Evolutionary conservation across 495 filamentous ascomycete species (phyloP).

Genomic region (Letharia lupina): DNA sequence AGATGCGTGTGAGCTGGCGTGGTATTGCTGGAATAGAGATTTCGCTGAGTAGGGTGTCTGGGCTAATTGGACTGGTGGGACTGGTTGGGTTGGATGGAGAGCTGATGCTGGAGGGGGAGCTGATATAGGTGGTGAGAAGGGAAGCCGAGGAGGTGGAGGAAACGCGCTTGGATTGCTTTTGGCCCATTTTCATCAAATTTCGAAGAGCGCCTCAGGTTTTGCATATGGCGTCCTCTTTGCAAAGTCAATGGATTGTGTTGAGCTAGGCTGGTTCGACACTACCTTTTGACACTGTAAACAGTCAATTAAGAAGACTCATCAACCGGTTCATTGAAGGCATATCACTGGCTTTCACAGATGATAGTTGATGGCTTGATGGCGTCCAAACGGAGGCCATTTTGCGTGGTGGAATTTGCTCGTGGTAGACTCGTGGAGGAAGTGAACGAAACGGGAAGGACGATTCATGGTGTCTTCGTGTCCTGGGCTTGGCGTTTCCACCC

Average conservation of each 20-base stretch:
- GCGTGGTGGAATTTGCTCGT: not conserved
- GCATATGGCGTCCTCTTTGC: not conserved
- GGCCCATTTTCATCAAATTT: not conserved
- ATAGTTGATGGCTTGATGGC: not conserved
- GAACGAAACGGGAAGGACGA: not conserved
- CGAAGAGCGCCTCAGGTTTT: not conserved
- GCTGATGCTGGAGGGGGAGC: not conserved
- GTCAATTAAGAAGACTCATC: not conserved
- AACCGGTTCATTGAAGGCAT: not conserved
- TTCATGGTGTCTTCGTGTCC: not conserved
- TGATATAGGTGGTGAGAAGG: slow-evolving; percentile 4
- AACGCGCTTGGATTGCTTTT: slow-evolving; percentile 13
- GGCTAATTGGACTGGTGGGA: not conserved
- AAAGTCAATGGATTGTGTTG: not conserved
- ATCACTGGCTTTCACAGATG: not conserved
- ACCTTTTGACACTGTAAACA: not conserved
- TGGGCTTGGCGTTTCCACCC: slow-evolving; percentile 1
- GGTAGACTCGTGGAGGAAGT: not conserved
- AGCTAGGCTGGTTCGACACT: not conserved
- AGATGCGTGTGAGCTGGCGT: slow-evolving; percentile 25
- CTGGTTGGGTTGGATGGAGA: slow-evolving; percentile 6
- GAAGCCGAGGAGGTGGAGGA: slow-evolving; percentile 10
- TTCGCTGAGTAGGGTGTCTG: slow-evolving; percentile 4
- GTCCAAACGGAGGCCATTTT: not conserved
- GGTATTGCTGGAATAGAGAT: slow-evolving; percentile 26